phyloP scores from a whole-genome alignment of 2,329 filamentous ascomycete species.

The Colletotrichum godetiae region DNA sequence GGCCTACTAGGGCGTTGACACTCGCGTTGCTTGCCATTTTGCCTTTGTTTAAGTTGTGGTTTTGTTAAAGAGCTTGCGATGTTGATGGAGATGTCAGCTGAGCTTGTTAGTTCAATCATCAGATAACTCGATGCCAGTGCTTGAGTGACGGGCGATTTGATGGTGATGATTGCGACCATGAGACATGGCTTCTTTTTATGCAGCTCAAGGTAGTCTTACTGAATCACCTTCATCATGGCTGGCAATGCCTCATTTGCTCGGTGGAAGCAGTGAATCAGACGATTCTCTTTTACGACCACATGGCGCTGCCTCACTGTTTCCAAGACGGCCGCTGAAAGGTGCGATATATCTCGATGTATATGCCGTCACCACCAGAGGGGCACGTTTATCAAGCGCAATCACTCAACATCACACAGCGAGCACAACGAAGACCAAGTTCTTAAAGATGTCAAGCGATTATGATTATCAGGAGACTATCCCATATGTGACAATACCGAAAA shows the following conservation, averaged over 20 bases:
- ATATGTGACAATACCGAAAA: slow-evolving; percentile 31
- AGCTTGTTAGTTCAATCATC: not conserved
- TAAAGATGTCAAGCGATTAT: slow-evolving; percentile 32
- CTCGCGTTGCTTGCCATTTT: not conserved
- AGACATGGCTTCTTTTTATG: not conserved
- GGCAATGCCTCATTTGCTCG: not conserved
- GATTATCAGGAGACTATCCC: slow-evolving; percentile 37
- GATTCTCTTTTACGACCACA: no score
- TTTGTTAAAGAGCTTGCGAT: not conserved
- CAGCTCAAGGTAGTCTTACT: not conserved
- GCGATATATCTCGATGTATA: not conserved
- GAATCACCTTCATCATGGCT: not conserved
- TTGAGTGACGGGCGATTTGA: not conserved
- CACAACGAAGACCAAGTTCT: not conserved
- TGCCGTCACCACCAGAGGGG: no score
- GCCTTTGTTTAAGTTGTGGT: not conserved
- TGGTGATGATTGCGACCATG: not conserved
- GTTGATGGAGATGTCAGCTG: not conserved
- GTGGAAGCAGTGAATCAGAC: not conserved
- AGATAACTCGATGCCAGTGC: not conserved
- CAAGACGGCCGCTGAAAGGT: not conserved
- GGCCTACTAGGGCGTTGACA: not conserved
- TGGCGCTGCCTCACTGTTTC: not conserved
- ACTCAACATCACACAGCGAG: not conserved
- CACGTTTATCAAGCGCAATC: not conserved